Conservation (phyloP, 345 rosid genomes). For the Salix koriyanagi region DNA sequence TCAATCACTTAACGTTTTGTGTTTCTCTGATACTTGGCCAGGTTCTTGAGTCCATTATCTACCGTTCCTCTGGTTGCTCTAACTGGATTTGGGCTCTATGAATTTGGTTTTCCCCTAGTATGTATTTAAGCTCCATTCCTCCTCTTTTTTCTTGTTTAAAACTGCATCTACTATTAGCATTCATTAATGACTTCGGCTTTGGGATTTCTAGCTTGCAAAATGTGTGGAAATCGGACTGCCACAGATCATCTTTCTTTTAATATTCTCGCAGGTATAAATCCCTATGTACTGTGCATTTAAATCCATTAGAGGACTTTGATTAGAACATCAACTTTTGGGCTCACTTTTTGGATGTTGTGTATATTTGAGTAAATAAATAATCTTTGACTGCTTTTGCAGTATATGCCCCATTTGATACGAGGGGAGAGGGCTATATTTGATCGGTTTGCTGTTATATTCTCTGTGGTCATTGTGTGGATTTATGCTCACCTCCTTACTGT, state of each 20-base stretch:
- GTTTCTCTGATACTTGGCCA: conserved; percentile 20
- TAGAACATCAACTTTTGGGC: background rate
- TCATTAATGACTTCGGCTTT: conserved; percentile 12
- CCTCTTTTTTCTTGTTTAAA: background rate
- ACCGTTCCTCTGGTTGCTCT: conserved; percentile 88
- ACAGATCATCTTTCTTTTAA: conserved; percentile 61
- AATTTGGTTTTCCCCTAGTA: conserved; percentile 89
- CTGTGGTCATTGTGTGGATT: conserved; percentile 82
- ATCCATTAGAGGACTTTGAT: background rate
- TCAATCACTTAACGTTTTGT: background rate
- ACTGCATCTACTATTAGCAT: background rate
- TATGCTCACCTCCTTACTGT: conserved; percentile 91
- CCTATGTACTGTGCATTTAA: background rate
- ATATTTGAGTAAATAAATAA: background rate
- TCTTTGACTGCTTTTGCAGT: conserved; percentile 42
- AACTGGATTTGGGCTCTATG: conserved; percentile 91
- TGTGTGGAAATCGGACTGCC: conserved; percentile 95
- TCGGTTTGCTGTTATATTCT: conserved; percentile 83
- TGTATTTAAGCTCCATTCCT: conserved; percentile 10
- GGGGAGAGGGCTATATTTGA: conserved; percentile 66
- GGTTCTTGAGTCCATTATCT: conserved; percentile 84
- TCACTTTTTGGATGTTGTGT: background rate
- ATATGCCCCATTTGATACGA: conserved; percentile 59
- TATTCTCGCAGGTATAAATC: conserved; percentile 74
- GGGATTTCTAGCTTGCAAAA: conserved; percentile 60